These are phyloP conservation scores for Henningerozyma blattae DNA, from an alignment of 805 yeast genomes.

Conservation along the genomic window DNA sequence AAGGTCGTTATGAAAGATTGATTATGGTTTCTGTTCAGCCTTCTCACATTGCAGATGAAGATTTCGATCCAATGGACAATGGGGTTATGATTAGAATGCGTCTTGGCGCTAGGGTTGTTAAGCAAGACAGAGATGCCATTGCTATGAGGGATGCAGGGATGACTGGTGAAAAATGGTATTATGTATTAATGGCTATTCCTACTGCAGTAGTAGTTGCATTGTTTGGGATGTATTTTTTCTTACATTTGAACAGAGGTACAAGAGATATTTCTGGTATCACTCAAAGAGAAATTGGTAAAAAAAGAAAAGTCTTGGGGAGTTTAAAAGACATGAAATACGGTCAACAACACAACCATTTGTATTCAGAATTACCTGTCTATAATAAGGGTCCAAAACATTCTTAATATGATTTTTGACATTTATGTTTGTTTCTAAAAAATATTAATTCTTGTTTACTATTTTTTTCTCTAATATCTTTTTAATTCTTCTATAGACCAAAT, in stretches of 20 bases:
- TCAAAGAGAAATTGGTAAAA: constrained; percentile 23
- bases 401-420: not conserved
- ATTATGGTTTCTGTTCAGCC: constrained; percentile 69
- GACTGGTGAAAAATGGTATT: constrained; percentile 38
- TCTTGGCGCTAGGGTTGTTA: constrained; percentile 30
- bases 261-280: constrained; percentile 39
- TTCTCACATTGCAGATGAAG: constrained; percentile 50
- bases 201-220: constrained; percentile 49
- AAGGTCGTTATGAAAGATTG: constrained; percentile 37
- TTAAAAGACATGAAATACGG: constrained; percentile 24
- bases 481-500: too few species aligned
- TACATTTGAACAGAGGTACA: constrained; percentile 41
- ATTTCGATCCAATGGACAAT: constrained; percentile 41
- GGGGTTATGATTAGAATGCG: constrained; percentile 37
- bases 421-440: not conserved
- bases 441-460: too few species aligned
- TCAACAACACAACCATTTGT: constrained; percentile 26
- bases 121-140: constrained; percentile 31
- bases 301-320: constrained; percentile 30
- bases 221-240: constrained; percentile 52
- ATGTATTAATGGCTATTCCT: constrained; percentile 58
- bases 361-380: constrained; percentile 31
- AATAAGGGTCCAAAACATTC: constrained; percentile 11
- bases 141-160: constrained; percentile 34
- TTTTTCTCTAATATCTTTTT: too few species aligned